Conservation (phyloP, 163 green algal genomes). For the Scenedesmus sp. region DNA sequence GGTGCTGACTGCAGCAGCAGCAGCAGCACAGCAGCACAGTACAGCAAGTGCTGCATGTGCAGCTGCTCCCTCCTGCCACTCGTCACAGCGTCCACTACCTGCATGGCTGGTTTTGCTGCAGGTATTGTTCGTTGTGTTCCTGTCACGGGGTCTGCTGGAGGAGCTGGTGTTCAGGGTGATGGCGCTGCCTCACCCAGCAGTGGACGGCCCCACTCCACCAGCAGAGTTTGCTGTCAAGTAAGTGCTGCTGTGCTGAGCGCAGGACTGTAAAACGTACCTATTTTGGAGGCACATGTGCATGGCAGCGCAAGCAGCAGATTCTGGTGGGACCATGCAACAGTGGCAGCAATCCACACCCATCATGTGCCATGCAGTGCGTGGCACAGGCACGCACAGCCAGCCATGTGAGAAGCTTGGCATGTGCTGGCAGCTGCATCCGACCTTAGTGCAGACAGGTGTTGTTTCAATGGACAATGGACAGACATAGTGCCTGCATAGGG, state of each 20-base stretch:
- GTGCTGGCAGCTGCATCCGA: no score
- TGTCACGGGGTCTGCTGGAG: constrained; percentile 25
- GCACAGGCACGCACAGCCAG: no score
- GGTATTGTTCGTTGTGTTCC: constrained; percentile 37
- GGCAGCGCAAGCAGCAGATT: background rate
- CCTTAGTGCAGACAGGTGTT: no score
- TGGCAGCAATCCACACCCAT: no score
- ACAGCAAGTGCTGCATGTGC: background rate
- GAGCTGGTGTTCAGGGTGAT: constrained; percentile 48
- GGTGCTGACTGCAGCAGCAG: no score
- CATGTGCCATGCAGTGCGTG: no score
- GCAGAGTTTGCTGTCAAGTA: constrained; percentile 30
- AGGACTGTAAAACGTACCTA: background rate
- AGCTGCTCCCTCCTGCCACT: background rate
- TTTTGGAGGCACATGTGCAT: background rate
- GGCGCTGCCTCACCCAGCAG: constrained; percentile 35
- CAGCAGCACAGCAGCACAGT: background rate
- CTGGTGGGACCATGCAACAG: no score
- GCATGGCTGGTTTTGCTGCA: background rate
- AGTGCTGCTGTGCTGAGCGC: background rate
- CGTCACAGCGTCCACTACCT: no score
- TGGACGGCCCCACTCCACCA: constrained; percentile 35
- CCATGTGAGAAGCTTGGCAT: no score
- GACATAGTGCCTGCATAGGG: no score
- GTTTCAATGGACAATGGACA: no score